Conservation (phyloP, 1,284 basidiomycete species). For the Ustilago loliicola region DNA sequence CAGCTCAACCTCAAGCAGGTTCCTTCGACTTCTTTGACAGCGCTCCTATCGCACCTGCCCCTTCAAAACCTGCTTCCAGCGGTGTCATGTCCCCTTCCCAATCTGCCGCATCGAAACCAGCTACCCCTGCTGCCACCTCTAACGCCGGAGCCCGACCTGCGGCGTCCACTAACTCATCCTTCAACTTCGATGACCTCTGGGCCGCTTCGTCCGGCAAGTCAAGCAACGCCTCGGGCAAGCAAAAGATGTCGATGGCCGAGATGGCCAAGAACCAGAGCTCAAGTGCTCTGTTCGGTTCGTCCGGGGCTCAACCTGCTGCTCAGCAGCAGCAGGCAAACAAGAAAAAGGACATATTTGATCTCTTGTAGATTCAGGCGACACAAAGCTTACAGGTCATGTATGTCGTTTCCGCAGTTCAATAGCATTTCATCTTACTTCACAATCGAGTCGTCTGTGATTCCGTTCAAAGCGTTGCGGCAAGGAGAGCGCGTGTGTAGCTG, state of each 20-base stretch:
- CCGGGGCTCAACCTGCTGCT: slow-evolving; percentile 16
- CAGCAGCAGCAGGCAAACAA: slow-evolving; percentile 25
- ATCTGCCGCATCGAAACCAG: slow-evolving; percentile 32
- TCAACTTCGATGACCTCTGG: slow-evolving; percentile 89
- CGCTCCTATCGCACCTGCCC: slow-evolving; percentile 22
- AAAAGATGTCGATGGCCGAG: slow-evolving; percentile 70
- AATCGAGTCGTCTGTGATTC: background rate
- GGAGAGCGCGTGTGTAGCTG: too few species aligned
- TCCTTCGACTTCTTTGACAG: slow-evolving; percentile 74
- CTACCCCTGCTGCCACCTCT: slow-evolving; percentile 33
- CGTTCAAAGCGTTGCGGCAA: slow-evolving; percentile 10
- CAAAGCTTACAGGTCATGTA: background rate
- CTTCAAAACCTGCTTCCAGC: slow-evolving; percentile 23
- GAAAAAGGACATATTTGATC: slow-evolving; percentile 63
- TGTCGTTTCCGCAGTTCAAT: background rate
- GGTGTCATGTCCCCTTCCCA: slow-evolving; percentile 25
- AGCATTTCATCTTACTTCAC: background rate
- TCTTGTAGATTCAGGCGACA: slow-evolving; percentile 40
- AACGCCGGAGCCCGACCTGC: slow-evolving; percentile 22
- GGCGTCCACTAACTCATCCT: slow-evolving; percentile 41
- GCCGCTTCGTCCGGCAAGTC: slow-evolving; percentile 79
- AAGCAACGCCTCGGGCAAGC: slow-evolving; percentile 33
- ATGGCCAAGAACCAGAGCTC: slow-evolving; percentile 68
- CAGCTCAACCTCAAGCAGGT: slow-evolving; percentile 49
- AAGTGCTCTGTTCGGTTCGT: slow-evolving; percentile 48